Conservation (phyloP, 345 rosid genomes). For the Salix dunnii region DNA sequence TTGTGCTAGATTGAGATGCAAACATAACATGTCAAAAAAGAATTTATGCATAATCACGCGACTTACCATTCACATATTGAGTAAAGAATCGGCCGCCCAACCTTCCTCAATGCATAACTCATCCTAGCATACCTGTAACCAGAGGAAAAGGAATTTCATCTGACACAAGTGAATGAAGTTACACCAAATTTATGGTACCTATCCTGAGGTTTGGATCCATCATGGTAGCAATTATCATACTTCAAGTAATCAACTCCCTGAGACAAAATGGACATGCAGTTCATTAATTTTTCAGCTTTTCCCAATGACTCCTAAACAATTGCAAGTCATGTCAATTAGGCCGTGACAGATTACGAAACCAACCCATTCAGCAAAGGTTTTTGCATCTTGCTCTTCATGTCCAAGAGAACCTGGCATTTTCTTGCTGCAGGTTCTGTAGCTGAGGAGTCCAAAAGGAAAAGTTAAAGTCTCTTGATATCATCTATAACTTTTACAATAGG, state of each 20-base stretch:
- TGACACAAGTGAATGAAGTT: neutral
- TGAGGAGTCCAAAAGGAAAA: neutral
- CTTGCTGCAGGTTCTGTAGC: slow-evolving; percentile 20
- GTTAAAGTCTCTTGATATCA: neutral
- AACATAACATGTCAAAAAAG: neutral
- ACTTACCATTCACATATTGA: slow-evolving; percentile 30
- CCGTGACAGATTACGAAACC: neutral
- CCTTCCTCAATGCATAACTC: slow-evolving; percentile 25
- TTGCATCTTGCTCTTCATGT: slow-evolving; percentile 23
- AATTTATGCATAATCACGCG: neutral
- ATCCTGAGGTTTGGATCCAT: slow-evolving; percentile 22
- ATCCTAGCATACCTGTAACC: slow-evolving; percentile 21
- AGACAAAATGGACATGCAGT: neutral
- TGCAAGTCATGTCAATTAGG: neutral
- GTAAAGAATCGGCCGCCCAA: slow-evolving; percentile 26
- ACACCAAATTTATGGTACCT: slow-evolving; percentile 3
- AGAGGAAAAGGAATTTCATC: neutral
- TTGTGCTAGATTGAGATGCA: neutral
- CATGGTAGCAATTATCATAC: slow-evolving; percentile 30
- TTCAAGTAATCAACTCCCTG: slow-evolving; percentile 31
- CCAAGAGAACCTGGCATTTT: slow-evolving; percentile 34
- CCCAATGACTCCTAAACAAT: neutral
- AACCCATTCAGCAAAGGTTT: slow-evolving; percentile 24
- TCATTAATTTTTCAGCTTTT: neutral
- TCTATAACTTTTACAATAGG: neutral